Evolutionary conservation across 2,329 filamentous ascomycete species (phyloP).

Genomic region (Cordyceps militaris): DNA sequence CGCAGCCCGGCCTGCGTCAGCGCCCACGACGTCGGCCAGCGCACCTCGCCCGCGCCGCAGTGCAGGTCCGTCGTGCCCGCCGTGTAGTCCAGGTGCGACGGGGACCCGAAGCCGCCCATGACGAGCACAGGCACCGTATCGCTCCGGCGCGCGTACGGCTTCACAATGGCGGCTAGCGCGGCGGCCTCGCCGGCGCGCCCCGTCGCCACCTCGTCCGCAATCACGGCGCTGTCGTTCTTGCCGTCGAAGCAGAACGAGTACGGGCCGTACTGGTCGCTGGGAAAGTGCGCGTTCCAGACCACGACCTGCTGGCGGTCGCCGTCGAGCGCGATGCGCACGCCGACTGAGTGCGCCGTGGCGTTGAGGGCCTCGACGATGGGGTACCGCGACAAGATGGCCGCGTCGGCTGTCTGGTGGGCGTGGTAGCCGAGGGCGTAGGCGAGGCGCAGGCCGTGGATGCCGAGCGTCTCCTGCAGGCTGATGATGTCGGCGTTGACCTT

Average conservation of each 20-base stretch:
- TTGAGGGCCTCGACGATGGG: conserved; percentile 27
- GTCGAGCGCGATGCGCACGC: conserved; percentile 30
- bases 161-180: conserved; percentile 27
- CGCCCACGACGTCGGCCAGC: conserved; percentile 32
- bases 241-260: conserved; percentile 35
- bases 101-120: conserved; percentile 36
- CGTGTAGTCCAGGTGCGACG: conserved; percentile 36
- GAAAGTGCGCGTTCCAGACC: conserved; percentile 28
- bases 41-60: conserved; percentile 25
- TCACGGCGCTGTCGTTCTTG: conserved; percentile 24
- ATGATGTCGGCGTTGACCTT: conserved; percentile 28
- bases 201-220: conserved; percentile 28
- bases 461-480: conserved; percentile 30
- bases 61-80: conserved; percentile 21
- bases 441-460: conserved; percentile 25
- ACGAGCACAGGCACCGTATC: conserved; percentile 30
- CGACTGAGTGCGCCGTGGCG: conserved; percentile 21
- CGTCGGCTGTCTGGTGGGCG: conserved; percentile 26
- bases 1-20: conserved; percentile 28
- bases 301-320: conserved; percentile 25
- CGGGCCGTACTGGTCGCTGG: conserved; percentile 31
- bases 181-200: conserved; percentile 31
- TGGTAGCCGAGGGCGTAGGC: conserved; percentile 34
- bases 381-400: conserved; percentile 32
- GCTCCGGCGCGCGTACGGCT: conserved; percentile 23